A percentile compares a stretch with the other conserved stretches of the same genome.
phyloP scores from a whole-genome alignment of 2,329 filamentous ascomycete genomes.

The Immersiporthe knoxdaviesiana region DNA sequence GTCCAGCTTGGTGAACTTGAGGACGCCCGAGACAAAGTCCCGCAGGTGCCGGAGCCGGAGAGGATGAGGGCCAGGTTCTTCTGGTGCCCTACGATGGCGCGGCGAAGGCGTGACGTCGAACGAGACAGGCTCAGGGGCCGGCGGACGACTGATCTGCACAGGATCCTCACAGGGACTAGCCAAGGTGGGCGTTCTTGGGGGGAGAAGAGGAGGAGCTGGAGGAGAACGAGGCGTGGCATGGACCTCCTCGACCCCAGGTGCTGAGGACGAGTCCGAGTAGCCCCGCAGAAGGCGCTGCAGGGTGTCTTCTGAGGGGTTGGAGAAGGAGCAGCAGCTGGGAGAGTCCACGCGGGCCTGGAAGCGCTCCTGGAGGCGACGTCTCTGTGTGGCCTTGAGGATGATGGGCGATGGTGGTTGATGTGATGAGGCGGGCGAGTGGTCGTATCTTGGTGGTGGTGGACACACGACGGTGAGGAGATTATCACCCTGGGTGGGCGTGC shows the following conservation, averaged over 20 bases:
- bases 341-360: constrained; percentile 12
- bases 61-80: constrained; percentile 50
- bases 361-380: not conserved
- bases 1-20: constrained; percentile 34
- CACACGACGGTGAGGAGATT: not conserved
- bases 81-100: no score
- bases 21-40: constrained; percentile 47
- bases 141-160: not conserved
- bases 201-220: not conserved
- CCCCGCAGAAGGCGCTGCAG: constrained; percentile 10
- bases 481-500: not conserved
- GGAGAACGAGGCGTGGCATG: not conserved
- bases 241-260: not conserved
- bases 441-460: not conserved
- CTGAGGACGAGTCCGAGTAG: not conserved
- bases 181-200: not conserved
- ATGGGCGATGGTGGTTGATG: constrained; percentile 5
- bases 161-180: not conserved
- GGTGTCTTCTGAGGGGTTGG: constrained; percentile 8
- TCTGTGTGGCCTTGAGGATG: constrained; percentile 2
- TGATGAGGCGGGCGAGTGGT: not conserved
- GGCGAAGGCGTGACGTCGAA: not conserved
- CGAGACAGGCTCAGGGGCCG: constrained; percentile 8
- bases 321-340: not conserved
- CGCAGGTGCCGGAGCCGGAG: constrained; percentile 59